Evolutionary conservation across 2,329 filamentous ascomycete species (phyloP).

Genomic region (Elsinoe ampelina): DNA sequence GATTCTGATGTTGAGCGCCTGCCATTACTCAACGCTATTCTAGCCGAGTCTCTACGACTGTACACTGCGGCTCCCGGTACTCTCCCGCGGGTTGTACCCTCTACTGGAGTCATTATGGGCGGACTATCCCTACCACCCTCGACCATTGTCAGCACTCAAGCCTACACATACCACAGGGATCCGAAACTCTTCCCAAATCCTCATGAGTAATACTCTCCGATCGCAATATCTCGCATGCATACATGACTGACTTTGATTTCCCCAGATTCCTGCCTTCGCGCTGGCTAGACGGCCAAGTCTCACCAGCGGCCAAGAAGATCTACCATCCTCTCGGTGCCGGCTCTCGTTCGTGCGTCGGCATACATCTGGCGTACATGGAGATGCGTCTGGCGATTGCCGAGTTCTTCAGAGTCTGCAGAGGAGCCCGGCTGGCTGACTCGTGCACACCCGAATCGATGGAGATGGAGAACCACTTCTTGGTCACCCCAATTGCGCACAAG

Average conservation of each 20-base stretch:
- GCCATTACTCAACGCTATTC: neutral
- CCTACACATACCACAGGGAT: neutral
- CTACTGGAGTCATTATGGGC: neutral
- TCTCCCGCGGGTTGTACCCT: neutral
- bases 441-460: slow-evolving; percentile 24
- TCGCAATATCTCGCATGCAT: too few species aligned
- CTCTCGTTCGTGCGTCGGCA: slow-evolving; percentile 20
- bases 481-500: slow-evolving; percentile 22
- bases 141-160: neutral
- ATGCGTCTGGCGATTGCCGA: slow-evolving; percentile 21
- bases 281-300: too few species aligned
- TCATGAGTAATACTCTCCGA: neutral
- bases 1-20: neutral
- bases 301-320: neutral
- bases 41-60: neutral
- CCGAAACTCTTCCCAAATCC: neutral
- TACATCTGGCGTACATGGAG: slow-evolving; percentile 25
- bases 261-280: too few species aligned
- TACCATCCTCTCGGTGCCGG: neutral
- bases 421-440: slow-evolving; percentile 18
- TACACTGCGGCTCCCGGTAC: neutral
- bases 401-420: slow-evolving; percentile 22
- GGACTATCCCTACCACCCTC: neutral
- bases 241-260: too few species aligned
- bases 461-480: slow-evolving; percentile 26